Percentiles rank a stretch among this genome's conserved stretches.
Evolutionary conservation across 805 yeast species (phyloP).

Genomic region (Candida insectorum): DNA sequence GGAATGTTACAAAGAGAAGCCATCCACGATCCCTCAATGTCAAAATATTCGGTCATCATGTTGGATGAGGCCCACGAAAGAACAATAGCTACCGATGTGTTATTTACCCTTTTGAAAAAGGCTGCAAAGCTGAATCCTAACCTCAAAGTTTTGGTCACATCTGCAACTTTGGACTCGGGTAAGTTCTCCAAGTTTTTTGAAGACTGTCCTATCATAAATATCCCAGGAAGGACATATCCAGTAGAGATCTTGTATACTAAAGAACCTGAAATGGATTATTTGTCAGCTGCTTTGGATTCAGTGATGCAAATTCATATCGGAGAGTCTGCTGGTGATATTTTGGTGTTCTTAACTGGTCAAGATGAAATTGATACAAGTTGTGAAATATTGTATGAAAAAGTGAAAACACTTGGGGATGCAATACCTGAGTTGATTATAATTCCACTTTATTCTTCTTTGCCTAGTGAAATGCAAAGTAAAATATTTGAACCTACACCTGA

Average conservation of each 20-base stretch:
- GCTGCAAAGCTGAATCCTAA: slow-evolving; percentile 70
- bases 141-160: slow-evolving; percentile 76
- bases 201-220: slow-evolving; percentile 73
- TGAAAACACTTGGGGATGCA: slow-evolving; percentile 58
- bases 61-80: slow-evolving; percentile 98
- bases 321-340: slow-evolving; percentile 73
- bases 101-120: slow-evolving; percentile 78
- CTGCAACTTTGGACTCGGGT: slow-evolving; percentile 89
- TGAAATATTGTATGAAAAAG: slow-evolving; percentile 63
- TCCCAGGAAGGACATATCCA: slow-evolving; percentile 90
- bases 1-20: slow-evolving; percentile 94
- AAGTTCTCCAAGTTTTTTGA: slow-evolving; percentile 80
- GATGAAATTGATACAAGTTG: slow-evolving; percentile 93
- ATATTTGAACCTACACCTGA: slow-evolving; percentile 88
- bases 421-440: slow-evolving; percentile 66
- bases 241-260: slow-evolving; percentile 80
- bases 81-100: slow-evolving; percentile 88
- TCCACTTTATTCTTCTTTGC: slow-evolving; percentile 89
- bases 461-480: slow-evolving; percentile 82
- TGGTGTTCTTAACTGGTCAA: slow-evolving; percentile 86
- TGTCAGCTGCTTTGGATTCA: slow-evolving; percentile 79
- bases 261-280: slow-evolving; percentile 82
- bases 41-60: slow-evolving; percentile 79
- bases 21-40: slow-evolving; percentile 71
- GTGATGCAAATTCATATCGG: slow-evolving; percentile 83